Evolutionary conservation across 805 yeast genomes (phyloP), one percentile per base, ranked within the genome.

Genomic region (Ogataea pini): DNA sequence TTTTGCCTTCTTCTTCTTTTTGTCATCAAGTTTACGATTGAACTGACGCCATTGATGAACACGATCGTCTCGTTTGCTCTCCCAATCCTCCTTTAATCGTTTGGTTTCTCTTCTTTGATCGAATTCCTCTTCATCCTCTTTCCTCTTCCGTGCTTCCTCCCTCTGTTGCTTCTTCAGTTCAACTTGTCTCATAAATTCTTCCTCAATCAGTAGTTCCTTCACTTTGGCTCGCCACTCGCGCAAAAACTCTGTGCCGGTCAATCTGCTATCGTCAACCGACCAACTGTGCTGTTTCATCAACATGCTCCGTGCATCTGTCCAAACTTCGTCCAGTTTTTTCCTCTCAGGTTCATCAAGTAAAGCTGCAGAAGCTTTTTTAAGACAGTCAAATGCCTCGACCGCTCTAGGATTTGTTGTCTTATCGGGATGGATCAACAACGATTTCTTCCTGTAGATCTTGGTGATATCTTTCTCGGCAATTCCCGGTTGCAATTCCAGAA

Each of bases 381-480:
- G 63, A 29, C 71, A 47, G 57, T 81, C 85, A 62, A 85, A 85
- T 2, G 89, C 89, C 27, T 67, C 74, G 0, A 86, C 79, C 0
- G 89, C 88, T n/a, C 72, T 65, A 0, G 72, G 67, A 54, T 83
- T 77, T 25, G 64, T 60, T 1, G 79, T 72, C 58, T 82, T 83
- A 60, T 85, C 91, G 0, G 91, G 91, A 61, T 85, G 91, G 14
- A 85, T 78, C 49, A 82, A 64, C 31, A 85, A 65, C 2, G 89
- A 82, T 60, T 79, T 82, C 63, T 73, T 75, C 20, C 89, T 67
- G 60, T 74, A 85, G 33, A 67, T 55, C 49, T 71, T 76, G 52
- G 73, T 75, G 47, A 82, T 73, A 42, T 68, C 74, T 7, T 58
- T 50, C 3, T 60, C 52, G 1, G 75, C 59, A 47, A 72, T 61